Percentiles rank a stretch among this genome's conserved stretches.
phyloP scores from a whole-genome alignment of 805 yeast species.

The Dipodascus geniculatus region DNA sequence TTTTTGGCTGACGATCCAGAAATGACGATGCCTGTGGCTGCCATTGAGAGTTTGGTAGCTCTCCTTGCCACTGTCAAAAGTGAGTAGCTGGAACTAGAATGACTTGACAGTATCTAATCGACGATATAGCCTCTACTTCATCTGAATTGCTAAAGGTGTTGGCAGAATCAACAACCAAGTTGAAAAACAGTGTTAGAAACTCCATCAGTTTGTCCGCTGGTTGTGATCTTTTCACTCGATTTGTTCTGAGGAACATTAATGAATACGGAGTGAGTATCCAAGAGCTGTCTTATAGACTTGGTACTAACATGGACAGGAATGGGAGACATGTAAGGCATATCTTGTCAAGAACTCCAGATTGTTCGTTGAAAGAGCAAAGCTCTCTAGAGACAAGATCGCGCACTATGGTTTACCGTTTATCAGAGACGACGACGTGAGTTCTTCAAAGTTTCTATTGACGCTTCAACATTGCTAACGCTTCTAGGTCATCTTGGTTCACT shows the following conservation, averaged over 20 bases:
- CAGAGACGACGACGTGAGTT: constrained; percentile 73
- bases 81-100: constrained; percentile 10
- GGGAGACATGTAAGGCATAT: constrained; percentile 86
- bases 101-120: neutral
- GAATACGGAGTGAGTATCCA: constrained; percentile 42
- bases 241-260: constrained; percentile 80
- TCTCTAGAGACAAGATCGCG: constrained; percentile 78
- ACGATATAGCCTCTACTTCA: constrained; percentile 54
- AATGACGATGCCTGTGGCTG: constrained; percentile 98
- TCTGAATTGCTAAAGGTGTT: constrained; percentile 81
- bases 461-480: neutral
- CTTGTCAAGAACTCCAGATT: constrained; percentile 88
- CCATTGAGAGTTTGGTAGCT: constrained; percentile 87
- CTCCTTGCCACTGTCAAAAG: constrained; percentile 69
- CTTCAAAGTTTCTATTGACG: neutral
- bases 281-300: neutral
- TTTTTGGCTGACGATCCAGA: constrained; percentile 86
- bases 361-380: constrained; percentile 85
- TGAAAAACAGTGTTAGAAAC: constrained; percentile 74
- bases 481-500: constrained; percentile 60
- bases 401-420: constrained; percentile 80
- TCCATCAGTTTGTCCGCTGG: constrained; percentile 94
- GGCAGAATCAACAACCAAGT: constrained; percentile 59
- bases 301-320: constrained; percentile 29
- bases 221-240: constrained; percentile 90